Evolutionary conservation across 345 rosid genomes (phyloP).

Genomic region (Nephelium lappaceum): DNA sequence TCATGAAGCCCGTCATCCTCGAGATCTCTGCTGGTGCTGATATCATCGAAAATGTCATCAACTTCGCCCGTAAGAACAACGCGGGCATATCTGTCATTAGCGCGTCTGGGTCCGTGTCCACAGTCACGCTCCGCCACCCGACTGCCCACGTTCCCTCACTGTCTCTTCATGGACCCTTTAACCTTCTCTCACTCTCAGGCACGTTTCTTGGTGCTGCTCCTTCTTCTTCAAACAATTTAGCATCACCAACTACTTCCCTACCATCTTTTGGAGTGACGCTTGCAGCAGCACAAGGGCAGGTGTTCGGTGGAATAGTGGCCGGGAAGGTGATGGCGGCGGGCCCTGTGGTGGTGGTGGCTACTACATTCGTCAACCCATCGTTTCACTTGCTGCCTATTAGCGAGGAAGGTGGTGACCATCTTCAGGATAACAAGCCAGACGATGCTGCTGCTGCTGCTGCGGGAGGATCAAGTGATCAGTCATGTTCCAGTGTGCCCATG

Average conservation of each 20-base stretch:
- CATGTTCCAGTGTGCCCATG: slow-evolving; percentile 19
- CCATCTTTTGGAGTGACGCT: slow-evolving; percentile 49
- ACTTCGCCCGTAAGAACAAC: slow-evolving; percentile 36
- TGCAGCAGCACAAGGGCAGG: slow-evolving; percentile 49
- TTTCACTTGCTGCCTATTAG: slow-evolving; percentile 32
- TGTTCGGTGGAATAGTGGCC: slow-evolving; percentile 54
- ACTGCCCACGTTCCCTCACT: slow-evolving; percentile 35
- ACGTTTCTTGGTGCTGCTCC: slow-evolving; percentile 30
- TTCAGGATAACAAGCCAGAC: slow-evolving; percentile 11
- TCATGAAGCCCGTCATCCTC: slow-evolving; percentile 49
- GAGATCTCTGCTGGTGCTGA: slow-evolving; percentile 58
- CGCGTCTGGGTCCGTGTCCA: slow-evolving; percentile 48
- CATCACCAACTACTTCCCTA: background rate
- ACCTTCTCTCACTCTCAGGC: slow-evolving; percentile 46
- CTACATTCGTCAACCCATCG: slow-evolving; percentile 36
- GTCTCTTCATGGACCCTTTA: slow-evolving; percentile 48
- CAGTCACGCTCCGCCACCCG: slow-evolving; percentile 52
- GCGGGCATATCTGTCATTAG: slow-evolving; percentile 38
- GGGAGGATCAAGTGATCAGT: slow-evolving; percentile 15
- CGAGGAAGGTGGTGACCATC: slow-evolving; percentile 22
- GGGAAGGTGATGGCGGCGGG: slow-evolving; percentile 49
- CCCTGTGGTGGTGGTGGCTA: slow-evolving; percentile 42
- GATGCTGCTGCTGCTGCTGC: slow-evolving; percentile 13
- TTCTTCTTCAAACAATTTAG: background rate
- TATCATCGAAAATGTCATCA: slow-evolving; percentile 38